Evolutionary conservation across 257 asterid species (phyloP), one percentile per base, ranked within the genome.

Genomic region (Gynochthodes officinalis): DNA sequence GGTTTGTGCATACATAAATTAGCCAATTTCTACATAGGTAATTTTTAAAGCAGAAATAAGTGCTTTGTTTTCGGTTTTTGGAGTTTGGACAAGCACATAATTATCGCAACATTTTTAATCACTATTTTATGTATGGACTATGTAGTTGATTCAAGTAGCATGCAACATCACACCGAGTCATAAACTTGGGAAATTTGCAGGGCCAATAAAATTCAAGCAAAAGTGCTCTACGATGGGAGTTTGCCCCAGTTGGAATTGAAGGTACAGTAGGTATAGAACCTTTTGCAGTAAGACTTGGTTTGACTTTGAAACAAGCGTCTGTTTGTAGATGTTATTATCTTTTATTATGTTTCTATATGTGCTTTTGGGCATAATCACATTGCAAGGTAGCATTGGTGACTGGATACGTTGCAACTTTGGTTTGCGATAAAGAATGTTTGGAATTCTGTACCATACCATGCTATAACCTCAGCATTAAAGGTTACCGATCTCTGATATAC

Each of bases 251-350:
- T 79, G 53, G n/a, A 40, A 1, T 48, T 75, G 40, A 70, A 78
- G 73, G 68, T 82, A 42, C 66, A 83, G 21, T 43, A 82, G 81
- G 86, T 82, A 75, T 23, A 23, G 9, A 18, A n/a, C n/a, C 5
- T 43, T 59, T 16, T 48, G 4, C n/a, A n/a, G n/a, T 5, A 4
- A 19, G 18, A 64, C 30, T 12, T 7, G 4, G 16, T 61, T 12
- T 18, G 9, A 0, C 8, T 39, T 14, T 25, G n/a, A 19, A 44
- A 13, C 33, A 66, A 66, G 50, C 53, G 4, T 7, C 7, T 37
- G 11, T 32, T 6, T 39, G 37, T n/a, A n/a, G n/a, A n/a, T n/a
- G 8, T 15, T 46, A n/a, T 39, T 7, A 21, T 32, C 40, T 1
- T 12, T 42, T 2, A 37, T 28, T 35, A 2, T 32, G n/a, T 40